A percentile compares a stretch with the other conserved stretches of the same genome.
These are phyloP conservation scores for Juglanconis sp. DNA, from an alignment of 2,329 filamentous ascomycete species.

Conservation along the genomic window DNA sequence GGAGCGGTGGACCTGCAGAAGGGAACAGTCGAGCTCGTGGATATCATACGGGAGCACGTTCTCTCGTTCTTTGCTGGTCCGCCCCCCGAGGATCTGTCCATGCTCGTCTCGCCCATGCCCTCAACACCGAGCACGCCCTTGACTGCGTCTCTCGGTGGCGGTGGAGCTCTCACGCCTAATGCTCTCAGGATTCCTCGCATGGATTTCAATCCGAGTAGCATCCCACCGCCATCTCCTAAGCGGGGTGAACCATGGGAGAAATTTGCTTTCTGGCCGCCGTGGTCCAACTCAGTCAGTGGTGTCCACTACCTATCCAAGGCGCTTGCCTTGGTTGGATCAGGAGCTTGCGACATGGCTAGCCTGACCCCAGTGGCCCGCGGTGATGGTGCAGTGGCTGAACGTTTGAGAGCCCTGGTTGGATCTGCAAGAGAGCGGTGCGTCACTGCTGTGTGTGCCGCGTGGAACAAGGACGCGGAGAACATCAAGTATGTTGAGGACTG, in stretches of 20 bases:
- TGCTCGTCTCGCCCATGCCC: constrained; percentile 78
- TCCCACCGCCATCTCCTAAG: constrained; percentile 73
- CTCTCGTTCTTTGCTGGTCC: constrained; percentile 81
- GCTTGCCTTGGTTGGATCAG: constrained; percentile 78
- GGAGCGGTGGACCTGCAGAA: constrained; percentile 71
- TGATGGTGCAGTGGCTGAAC: constrained; percentile 61
- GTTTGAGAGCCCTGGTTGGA: constrained; percentile 71
- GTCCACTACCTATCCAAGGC: constrained; percentile 85
- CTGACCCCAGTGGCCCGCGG: constrained; percentile 61
- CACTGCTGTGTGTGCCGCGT: constrained; percentile 80
- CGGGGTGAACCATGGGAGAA: constrained; percentile 87
- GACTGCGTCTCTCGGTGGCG: constrained; percentile 40
- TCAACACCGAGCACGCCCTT: constrained; percentile 66
- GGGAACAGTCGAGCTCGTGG: constrained; percentile 77
- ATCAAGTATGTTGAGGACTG: constrained; percentile 93
- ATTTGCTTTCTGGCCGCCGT: constrained; percentile 93
- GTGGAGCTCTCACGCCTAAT: constrained; percentile 45
- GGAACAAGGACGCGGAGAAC: constrained; percentile 90
- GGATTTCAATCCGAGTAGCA: constrained; percentile 72
- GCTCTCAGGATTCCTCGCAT: constrained; percentile 69
- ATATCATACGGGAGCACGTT: constrained; percentile 75
- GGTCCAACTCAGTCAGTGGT: constrained; percentile 88
- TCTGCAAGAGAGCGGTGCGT: constrained; percentile 80
- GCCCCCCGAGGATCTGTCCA: constrained; percentile 85
- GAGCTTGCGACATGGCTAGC: constrained; percentile 79